A percentile compares a stretch with the other conserved stretches of the same genome.
Conservation (phyloP, 176 grass and related monocot genomes). For the Elymus sibiricus region DNA sequence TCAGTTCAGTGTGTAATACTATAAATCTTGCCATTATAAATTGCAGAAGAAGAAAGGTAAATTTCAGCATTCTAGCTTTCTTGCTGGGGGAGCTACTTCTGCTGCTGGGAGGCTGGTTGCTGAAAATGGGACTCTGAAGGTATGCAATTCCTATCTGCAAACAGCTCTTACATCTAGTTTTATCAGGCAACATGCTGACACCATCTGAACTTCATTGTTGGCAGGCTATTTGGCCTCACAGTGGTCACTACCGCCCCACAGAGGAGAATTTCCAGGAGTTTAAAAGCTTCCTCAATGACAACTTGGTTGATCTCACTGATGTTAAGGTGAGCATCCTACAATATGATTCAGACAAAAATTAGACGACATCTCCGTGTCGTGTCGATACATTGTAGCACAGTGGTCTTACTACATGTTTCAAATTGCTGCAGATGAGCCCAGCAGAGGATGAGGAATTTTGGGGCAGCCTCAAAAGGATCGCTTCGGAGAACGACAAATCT, state of each 20-base stretch:
- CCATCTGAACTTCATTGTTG: constrained; percentile 2
- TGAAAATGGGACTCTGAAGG: constrained; percentile 82
- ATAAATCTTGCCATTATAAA: neutral
- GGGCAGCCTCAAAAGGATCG: constrained; percentile 45
- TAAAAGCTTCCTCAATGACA: constrained; percentile 71
- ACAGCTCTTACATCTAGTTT: neutral
- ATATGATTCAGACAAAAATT: neutral
- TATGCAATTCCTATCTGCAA: neutral
- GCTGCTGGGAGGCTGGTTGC: constrained; percentile 79
- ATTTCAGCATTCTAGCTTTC: constrained; percentile 98
- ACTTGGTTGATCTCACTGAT: constrained; percentile 73
- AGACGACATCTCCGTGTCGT: neutral
- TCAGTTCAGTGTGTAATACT: neutral
- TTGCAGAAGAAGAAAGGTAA: constrained; percentile 93
- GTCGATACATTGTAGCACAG: neutral
- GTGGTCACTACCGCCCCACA: constrained; percentile 84
- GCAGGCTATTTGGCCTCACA: constrained; percentile 95
- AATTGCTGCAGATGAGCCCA: constrained; percentile 64
- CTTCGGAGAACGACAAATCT: constrained; percentile 30
- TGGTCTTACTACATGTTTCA: neutral
- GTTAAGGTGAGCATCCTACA: constrained; percentile 60
- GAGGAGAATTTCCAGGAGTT: constrained; percentile 92
- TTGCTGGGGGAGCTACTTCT: constrained; percentile 87
- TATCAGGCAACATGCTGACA: constrained; percentile 3
- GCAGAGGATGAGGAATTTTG: constrained; percentile 66